Conservation (phyloP, 139 green algal species). For the Chlamydomonas sphaeroides region DNA sequence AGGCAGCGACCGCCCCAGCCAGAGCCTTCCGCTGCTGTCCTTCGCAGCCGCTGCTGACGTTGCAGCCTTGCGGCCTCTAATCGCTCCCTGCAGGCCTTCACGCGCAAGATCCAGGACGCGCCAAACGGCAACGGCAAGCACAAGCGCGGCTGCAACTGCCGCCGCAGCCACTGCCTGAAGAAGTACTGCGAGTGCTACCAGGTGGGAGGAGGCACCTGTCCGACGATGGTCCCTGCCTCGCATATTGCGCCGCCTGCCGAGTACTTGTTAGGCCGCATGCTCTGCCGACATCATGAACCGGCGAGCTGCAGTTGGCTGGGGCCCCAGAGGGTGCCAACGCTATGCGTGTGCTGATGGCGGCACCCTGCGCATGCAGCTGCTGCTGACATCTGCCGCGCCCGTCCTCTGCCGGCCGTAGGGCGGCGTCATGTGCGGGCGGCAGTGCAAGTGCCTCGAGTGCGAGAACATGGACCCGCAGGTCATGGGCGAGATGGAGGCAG, state of each 20-base stretch:
- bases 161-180: conserved; percentile 90
- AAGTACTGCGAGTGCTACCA: conserved; percentile 99
- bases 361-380: not conserved
- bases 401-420: conserved; percentile 59
- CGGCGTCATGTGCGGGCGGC: conserved; percentile 82
- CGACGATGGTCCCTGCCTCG: no score
- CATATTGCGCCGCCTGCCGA: no score
- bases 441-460: conserved; percentile 86
- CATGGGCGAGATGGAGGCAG: not conserved
- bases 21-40: not conserved
- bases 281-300: no score
- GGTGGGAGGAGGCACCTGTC: no score
- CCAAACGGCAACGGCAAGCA: conserved; percentile 62
- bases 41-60: no score
- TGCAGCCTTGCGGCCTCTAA: no score
- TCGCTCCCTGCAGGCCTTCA: conserved; percentile 47
- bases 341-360: no score
- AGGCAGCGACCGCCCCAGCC: no score
- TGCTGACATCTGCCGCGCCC: not conserved
- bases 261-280: no score
- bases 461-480: conserved; percentile 36
- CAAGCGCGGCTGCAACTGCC: conserved; percentile 88
- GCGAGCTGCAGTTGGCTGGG: no score
- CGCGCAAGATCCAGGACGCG: conserved; percentile 42
- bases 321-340: no score